Conservation (phyloP, 768 basidiomycete genomes). For the Suillus placidus region DNA sequence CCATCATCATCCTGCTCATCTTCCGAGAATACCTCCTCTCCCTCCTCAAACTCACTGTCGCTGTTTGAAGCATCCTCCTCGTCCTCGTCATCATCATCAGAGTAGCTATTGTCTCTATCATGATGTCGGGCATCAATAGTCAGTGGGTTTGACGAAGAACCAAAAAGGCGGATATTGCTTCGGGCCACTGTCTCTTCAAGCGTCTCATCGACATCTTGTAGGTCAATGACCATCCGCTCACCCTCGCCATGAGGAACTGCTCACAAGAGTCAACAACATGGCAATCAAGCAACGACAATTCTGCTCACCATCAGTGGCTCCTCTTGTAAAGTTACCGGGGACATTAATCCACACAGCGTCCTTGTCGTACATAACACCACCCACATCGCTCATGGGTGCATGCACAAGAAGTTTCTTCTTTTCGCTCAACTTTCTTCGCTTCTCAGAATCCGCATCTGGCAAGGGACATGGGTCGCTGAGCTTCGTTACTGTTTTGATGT, state of each 20-base stretch:
- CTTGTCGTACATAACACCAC: conserved; percentile 96
- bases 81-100: conserved; percentile 27
- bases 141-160: conserved; percentile 75
- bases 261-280: conserved; percentile 3
- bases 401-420: conserved; percentile 91
- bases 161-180: conserved; percentile 84
- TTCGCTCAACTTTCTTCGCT: conserved; percentile 89
- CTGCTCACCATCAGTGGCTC: conserved; percentile 61
- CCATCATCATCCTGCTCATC: conserved; percentile 22
- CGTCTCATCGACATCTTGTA: conserved; percentile 84
- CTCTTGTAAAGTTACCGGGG: conserved; percentile 88
- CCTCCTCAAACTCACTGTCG: conserved; percentile 29
- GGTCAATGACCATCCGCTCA: conserved; percentile 95
- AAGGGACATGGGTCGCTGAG: conserved; percentile 96
- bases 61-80: conserved; percentile 35
- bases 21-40: conserved; percentile 29
- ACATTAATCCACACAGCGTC: conserved; percentile 99
- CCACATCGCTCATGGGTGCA: conserved; percentile 99
- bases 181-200: conserved; percentile 82
- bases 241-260: conserved; percentile 87
- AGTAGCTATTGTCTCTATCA: conserved; percentile 41
- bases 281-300: neutral
- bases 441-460: conserved; percentile 89
- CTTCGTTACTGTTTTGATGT: conserved; percentile 68
- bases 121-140: conserved; percentile 40